Conservation (phyloP, 2,329 filamentous ascomycete genomes). For the Aureobasidium sp. region DNA sequence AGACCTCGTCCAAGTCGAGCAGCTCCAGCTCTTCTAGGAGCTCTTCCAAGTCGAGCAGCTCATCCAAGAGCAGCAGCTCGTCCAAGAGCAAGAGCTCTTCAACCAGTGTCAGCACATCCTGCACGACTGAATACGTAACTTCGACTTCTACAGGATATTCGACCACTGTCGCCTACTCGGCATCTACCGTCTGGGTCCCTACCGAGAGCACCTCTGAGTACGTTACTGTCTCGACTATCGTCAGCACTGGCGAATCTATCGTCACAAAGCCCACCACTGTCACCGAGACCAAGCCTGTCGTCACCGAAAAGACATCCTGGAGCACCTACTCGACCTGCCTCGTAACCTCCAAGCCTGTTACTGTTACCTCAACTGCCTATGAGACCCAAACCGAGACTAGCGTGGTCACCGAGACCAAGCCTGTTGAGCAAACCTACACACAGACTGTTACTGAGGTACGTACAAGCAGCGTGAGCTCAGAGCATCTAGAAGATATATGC, state of each 20-base stretch:
- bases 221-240: neutral
- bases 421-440: neutral
- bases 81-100: slow-evolving; percentile 1
- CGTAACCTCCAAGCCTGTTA: neutral
- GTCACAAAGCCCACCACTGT: neutral
- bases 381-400: neutral
- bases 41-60: neutral
- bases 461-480: neutral
- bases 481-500: neutral
- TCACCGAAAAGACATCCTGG: neutral
- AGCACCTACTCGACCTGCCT: neutral
- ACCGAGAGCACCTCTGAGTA: neutral
- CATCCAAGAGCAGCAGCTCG: slow-evolving; percentile 1
- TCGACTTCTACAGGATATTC: neutral
- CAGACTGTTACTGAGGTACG: neutral
- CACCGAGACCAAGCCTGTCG: neutral
- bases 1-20: neutral
- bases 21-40: neutral
- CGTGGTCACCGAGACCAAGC: slow-evolving; percentile 1
- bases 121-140: neutral
- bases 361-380: neutral
- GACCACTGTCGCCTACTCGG: neutral
- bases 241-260: too few relatives aligned
- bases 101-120: neutral
- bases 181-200: neutral